Conservation (phyloP, 83 land plant genomes). For the Isoetes engelmannii region DNA sequence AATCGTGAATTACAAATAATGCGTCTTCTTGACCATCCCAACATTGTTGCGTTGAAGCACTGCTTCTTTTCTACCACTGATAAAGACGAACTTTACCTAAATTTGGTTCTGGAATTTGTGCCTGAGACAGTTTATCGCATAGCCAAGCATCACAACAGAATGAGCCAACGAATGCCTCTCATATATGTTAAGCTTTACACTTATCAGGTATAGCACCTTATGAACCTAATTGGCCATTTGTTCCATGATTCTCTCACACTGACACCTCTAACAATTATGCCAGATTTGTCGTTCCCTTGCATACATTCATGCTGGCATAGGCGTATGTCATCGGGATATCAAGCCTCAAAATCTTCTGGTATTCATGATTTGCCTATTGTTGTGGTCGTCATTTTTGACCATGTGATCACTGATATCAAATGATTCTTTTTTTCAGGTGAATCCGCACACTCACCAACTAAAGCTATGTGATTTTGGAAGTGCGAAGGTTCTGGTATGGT, state of each 20-base stretch:
- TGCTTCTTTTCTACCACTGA: constrained; percentile 66
- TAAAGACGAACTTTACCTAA: constrained; percentile 58
- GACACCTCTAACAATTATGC: too few species aligned
- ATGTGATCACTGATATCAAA: too few species aligned
- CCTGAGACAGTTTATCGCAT: too few species aligned
- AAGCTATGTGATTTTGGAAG: constrained; percentile 22
- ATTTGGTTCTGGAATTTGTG: constrained; percentile 59
- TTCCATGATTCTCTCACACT: too few species aligned
- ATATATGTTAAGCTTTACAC: too few species aligned
- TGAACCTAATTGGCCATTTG: too few species aligned
- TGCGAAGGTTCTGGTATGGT: constrained; percentile 16
- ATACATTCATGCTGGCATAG: constrained; percentile 52
- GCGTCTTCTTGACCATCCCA: constrained; percentile 64
- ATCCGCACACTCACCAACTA: constrained; percentile 16
- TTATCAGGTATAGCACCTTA: constrained; percentile 42
- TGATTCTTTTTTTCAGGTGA: constrained; percentile 7
- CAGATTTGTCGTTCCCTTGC: constrained; percentile 62
- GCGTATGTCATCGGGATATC: constrained; percentile 70
- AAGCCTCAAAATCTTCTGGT: constrained; percentile 72
- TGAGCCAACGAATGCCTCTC: constrained; percentile 50
- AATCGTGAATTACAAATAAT: constrained; percentile 63
- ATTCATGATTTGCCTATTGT: too few species aligned
- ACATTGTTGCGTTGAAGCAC: constrained; percentile 49
- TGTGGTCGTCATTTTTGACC: too few species aligned
- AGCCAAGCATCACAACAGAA: constrained; percentile 45